These are phyloP conservation scores for Venturia oleaginea DNA, from an alignment of 2,329 filamentous ascomycete genomes.

Conservation along the genomic window DNA sequence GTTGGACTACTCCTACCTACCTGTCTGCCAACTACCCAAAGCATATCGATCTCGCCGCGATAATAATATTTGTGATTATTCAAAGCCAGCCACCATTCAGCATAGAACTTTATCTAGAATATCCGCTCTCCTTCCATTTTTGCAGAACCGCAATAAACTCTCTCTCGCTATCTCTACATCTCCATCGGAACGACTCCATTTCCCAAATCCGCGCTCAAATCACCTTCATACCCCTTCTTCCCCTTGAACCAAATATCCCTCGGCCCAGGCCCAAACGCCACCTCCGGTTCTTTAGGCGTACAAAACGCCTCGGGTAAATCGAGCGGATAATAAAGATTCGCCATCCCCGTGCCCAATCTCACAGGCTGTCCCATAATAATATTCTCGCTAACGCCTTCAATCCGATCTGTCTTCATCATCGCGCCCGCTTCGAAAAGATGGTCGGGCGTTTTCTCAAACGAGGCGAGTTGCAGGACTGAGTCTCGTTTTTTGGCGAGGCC, in stretches of 20 bases:
- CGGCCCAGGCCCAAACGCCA: constrained; percentile 3
- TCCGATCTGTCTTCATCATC: constrained; percentile 81
- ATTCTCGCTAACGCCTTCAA: constrained; percentile 90
- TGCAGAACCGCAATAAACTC: no score
- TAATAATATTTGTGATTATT: no score
- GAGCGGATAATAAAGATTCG: constrained; percentile 75
- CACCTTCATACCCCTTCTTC: background rate
- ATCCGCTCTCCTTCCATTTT: background rate
- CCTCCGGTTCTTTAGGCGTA: background rate
- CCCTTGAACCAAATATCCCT: background rate
- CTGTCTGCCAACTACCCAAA: no score
- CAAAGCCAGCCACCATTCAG: no score
- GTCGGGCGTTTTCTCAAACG: constrained; percentile 96
- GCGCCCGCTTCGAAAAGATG: constrained; percentile 93
- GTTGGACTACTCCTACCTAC: no score
- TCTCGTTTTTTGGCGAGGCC: constrained; percentile 95
- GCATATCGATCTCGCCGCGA: no score
- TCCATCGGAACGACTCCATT: background rate
- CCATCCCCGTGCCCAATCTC: constrained; percentile 80
- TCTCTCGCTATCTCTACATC: background rate
- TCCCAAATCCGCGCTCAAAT: background rate
- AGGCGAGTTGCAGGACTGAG: constrained; percentile 83
- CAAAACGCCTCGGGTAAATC: constrained; percentile 54
- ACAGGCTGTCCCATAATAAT: constrained; percentile 99
- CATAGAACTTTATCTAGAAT: no score